Conservation (phyloP, 1,139 yeast genomes). For the Kazachstania sp. region DNA sequence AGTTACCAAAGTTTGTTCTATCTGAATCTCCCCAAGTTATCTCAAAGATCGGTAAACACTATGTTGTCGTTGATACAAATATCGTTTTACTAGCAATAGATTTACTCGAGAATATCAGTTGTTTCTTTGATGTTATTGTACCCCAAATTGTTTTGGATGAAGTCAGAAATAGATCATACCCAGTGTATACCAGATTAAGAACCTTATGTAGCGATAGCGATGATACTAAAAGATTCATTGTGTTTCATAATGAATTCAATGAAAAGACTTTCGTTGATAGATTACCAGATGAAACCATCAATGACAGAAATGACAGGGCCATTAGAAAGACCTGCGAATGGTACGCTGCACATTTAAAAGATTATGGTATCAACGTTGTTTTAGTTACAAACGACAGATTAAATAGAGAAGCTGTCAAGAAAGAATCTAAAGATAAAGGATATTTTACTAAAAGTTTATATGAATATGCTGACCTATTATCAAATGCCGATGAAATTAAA, state of each 20-base stretch:
- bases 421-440: slow-evolving; percentile 34
- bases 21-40: slow-evolving; percentile 32
- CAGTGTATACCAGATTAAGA: slow-evolving; percentile 78
- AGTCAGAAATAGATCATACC: slow-evolving; percentile 78
- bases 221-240: slow-evolving; percentile 77
- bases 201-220: slow-evolving; percentile 49
- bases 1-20: slow-evolving; percentile 37
- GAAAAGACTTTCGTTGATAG: slow-evolving; percentile 63
- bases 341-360: slow-evolving; percentile 58
- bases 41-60: slow-evolving; percentile 51
- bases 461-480: slow-evolving; percentile 62
- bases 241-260: slow-evolving; percentile 88
- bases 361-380: slow-evolving; percentile 43
- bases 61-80: slow-evolving; percentile 80
- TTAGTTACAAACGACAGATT: slow-evolving; percentile 72
- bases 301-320: slow-evolving; percentile 89
- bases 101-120: slow-evolving; percentile 64
- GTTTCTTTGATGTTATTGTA: slow-evolving; percentile 80
- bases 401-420: slow-evolving; percentile 51
- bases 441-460: slow-evolving; percentile 48
- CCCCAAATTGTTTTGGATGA: slow-evolving; percentile 95
- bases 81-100: slow-evolving; percentile 86
- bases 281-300: slow-evolving; percentile 58
- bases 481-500: slow-evolving; percentile 66
- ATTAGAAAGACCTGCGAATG: slow-evolving; percentile 68